Base-by-base conservation (phyloP, 164 flowering plant species). In the Nymphaea colorata region DNA sequence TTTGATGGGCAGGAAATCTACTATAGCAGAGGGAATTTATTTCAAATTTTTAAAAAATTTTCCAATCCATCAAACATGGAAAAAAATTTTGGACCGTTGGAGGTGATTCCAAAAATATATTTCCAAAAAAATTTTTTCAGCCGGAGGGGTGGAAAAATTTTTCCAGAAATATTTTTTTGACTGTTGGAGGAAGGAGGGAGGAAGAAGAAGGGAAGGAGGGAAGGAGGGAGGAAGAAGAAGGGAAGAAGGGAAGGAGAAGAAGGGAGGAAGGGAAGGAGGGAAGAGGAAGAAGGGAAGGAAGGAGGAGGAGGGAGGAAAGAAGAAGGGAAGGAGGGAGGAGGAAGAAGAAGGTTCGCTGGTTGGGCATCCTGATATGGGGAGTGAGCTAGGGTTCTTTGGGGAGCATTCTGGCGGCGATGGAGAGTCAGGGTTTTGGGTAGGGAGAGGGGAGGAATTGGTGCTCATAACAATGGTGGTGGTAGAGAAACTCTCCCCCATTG, bases 251-350 rank as follows among this genome's bases (percentile, higher is more conserved):
- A 63, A n/a, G n/a, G n/a, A n/a, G n/a, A n/a, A 25, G 36, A 25
- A 16, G 8, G 71, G n/a, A 14, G 66, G 4, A 16, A 69, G 65
- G 16, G 69, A 70, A 42, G 12, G 67, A 64, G 60, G 15, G 4
- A 25, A 1, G 36, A 25, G 36, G 36, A 25, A 3, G 43, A 5
- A 16, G 3, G 42, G 42, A 66, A 45, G 66, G 75, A 60, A 44
- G 44, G 17, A n/a, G 44, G 17, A n/a, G 17, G n/a, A 14, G 65
- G 65, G 65, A 44, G 16, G 44, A 64, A 59, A 53, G 76, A 41
- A 61, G 14, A 41, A 78, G 62, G 51, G 67, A 72, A n/a, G 82
- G 77, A 12, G 68, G 68, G 15, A 63, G 47, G n/a, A 61, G 53
- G 14, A 57, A 41, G 44, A 42, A 3, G 59, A 10, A 17, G 64